Base-by-base conservation (phyloP, 1,139 yeast species). In the Geotrichum citri-aurantii region DNA sequence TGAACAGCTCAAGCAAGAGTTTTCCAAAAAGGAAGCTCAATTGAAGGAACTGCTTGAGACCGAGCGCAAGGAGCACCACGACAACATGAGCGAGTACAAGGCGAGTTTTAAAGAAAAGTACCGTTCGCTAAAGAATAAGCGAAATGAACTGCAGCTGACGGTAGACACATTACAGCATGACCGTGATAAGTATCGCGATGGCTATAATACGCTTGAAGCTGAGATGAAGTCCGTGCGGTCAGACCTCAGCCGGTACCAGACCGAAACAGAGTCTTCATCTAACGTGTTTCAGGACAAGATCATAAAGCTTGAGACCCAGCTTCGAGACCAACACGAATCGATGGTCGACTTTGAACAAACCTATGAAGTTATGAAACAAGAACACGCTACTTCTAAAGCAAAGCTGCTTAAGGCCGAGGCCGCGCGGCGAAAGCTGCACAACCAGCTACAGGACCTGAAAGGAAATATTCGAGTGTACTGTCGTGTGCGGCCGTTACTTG, bases 381-480 rank as follows among this genome's bases (percentile, higher is more conserved):
- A 65, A 23, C 55, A 66, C 4, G 66, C 65, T 14, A 57, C 57
- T 11, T 64, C 66, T 3, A 72, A 72, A 42, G 69, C 71, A 33
- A 52, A 71, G 53, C 66, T 79, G 26, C 63, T 74, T 1, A 70
- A 70, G 42, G 86, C 82, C 61, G 86, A 84, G 62, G 68, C 75
- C 0, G 65, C 73, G 44, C 77, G 97, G 64, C 75, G 97, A n/a
- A 69, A 74, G 19, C 72, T 89, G 1, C 97, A 90, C 68, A 85
- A 88, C 66, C 79, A 77, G 61, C 75, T 92, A 11, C 97, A 91
- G 70, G 96, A 89, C 61, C 72, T 92, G 50, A 89, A 92, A 69
- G 99, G 99, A 0, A 93, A 90, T 66, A 91, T 93, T 47, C 75
- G 99, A 48, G 98, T 93, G 0, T 91, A 85, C 66, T 93, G 98